These are phyloP conservation scores for Starmerella gropengiesseri DNA, from an alignment of 805 yeast species.

Conservation along the genomic window DNA sequence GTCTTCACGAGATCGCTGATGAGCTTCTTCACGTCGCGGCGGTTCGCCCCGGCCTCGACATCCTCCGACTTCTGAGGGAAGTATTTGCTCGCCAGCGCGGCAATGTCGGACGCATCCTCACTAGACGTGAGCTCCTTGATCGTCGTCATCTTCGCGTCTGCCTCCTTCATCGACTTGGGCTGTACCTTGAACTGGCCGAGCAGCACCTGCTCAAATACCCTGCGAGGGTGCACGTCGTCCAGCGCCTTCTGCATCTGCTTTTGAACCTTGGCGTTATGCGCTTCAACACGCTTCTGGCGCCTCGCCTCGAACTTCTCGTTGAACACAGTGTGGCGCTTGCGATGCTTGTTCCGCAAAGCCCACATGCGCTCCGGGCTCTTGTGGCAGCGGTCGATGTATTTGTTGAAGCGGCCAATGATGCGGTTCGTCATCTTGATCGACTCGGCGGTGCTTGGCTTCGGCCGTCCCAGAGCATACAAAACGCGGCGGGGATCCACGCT, in stretches of 20 bases:
- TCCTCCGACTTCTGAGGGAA: slow-evolving; percentile 4
- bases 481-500: slow-evolving; percentile 79
- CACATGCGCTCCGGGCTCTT: slow-evolving; percentile 48
- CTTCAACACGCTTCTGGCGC: slow-evolving; percentile 24
- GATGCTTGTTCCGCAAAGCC: slow-evolving; percentile 28
- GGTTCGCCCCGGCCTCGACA: slow-evolving; percentile 4
- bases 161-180: slow-evolving; percentile 27
- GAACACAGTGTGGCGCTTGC: slow-evolving; percentile 24
- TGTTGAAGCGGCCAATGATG: slow-evolving; percentile 69
- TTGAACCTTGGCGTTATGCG: slow-evolving; percentile 39
- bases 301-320: slow-evolving; percentile 17
- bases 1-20: slow-evolving; percentile 26
- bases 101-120: background rate
- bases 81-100: background rate
- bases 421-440: slow-evolving; percentile 58
- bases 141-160: slow-evolving; percentile 22
- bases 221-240: slow-evolving; percentile 28
- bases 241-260: slow-evolving; percentile 34
- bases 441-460: slow-evolving; percentile 63
- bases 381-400: slow-evolving; percentile 49
- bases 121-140: background rate
- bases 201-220: slow-evolving; percentile 26
- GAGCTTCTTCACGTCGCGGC: slow-evolving; percentile 26
- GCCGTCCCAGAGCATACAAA: slow-evolving; percentile 69
- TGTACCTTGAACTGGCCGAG: slow-evolving; percentile 26